phyloP scores from a whole-genome alignment of 1,284 basidiomycete genomes.

The Papiliotrema laurentii region DNA sequence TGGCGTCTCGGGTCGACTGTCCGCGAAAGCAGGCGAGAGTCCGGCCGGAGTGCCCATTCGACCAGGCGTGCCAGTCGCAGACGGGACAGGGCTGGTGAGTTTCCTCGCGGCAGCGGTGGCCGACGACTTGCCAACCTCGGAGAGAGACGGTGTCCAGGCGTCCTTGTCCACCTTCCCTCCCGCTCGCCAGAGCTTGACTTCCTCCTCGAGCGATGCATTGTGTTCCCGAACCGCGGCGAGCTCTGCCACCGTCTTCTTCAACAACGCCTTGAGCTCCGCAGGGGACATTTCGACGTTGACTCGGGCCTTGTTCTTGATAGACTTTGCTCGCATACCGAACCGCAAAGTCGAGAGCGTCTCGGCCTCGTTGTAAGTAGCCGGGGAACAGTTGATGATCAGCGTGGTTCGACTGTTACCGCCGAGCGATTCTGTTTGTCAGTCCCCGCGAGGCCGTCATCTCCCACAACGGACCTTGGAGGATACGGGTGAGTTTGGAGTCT shows the following conservation, averaged over 20 bases:
- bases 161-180: constrained; percentile 81
- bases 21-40: constrained; percentile 13
- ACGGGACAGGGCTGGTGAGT: constrained; percentile 59
- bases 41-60: constrained; percentile 71
- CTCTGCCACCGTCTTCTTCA: constrained; percentile 85
- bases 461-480: constrained; percentile 64
- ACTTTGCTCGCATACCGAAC: constrained; percentile 98
- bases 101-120: constrained; percentile 37
- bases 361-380: constrained; percentile 91
- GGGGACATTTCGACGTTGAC: constrained; percentile 98
- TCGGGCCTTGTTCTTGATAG: constrained; percentile 98
- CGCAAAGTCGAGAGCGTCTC: constrained; percentile 97
- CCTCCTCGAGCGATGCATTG: constrained; percentile 84
- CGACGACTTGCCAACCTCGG: constrained; percentile 50
- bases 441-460: neutral
- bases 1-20: constrained; percentile 41
- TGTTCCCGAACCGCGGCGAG: constrained; percentile 80
- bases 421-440: constrained; percentile 66
- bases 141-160: constrained; percentile 66
- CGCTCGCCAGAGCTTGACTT: constrained; percentile 83
- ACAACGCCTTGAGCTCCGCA: constrained; percentile 84
- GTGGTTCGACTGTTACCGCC: constrained; percentile 99
- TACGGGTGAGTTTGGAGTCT: constrained; percentile 98
- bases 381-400: constrained; percentile 98
- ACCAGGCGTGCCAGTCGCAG: constrained; percentile 50